Evolutionary conservation across 1,284 basidiomycete genomes (phyloP), one percentile per base, ranked within the genome.

Genomic region (Peniophora sp.): DNA sequence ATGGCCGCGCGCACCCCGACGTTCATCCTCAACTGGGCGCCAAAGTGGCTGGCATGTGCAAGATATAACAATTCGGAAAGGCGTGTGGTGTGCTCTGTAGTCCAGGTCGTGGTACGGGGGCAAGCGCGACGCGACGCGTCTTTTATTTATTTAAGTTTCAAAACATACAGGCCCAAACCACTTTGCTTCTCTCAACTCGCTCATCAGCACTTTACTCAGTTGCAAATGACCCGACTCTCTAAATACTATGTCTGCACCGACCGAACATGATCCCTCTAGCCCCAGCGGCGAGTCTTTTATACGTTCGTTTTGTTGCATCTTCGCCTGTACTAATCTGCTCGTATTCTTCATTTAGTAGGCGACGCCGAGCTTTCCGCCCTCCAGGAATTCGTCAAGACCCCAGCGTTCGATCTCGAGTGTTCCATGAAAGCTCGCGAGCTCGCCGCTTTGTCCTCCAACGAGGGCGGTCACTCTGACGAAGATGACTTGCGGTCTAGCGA

Each of bases 401-500:
- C 34, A 10, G 34, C 10, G 34, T 36, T 36, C 34, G 34, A 36
- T n/a, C 34, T 36, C 34, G 34, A 36, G 34, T 36, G 34, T 36
- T n/a, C 10, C 10, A 36, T 10, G n/a, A 36, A 36, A 36, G 34
- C 34, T 10, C 34, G 10, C 34, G n/a, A 36, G 34, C 34, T 10
- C 34, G 34, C 34, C 34, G n/a, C 34, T 36, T 36, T n/a, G n/a
- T 36, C 34, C 34, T 36, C 34, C 34, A 36, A 36, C 34, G 34
- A 36, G 34, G 10, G 34, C 34, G 34, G 34, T 36, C 10, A n/a
- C 34, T 36, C 34, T 36, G 53, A 55, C 27, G 51, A 52, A 18
- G 47, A 46, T 36, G 41, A 20, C 45, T 22, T 54, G 32, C 55
- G 48, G 56, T 50, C 48, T 32, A 39, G 47, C 50, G 24, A 24